Evolutionary conservation across 2,329 filamentous ascomycete species (phyloP).

Genomic region (Chrysoporthe deuterocubensis): DNA sequence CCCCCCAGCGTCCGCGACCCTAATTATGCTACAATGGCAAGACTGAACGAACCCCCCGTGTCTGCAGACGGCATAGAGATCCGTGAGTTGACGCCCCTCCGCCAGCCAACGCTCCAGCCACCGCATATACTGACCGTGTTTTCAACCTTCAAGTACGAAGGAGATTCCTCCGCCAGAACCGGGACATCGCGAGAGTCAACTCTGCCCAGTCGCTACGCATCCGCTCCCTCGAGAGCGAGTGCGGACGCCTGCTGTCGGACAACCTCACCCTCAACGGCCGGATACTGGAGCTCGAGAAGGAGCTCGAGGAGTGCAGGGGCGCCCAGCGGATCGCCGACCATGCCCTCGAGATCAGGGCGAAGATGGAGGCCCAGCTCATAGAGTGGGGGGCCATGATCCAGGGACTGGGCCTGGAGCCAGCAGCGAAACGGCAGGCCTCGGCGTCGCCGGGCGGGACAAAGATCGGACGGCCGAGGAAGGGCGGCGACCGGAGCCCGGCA

Average conservation of each 20-base stretch:
- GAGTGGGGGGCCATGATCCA: constrained; percentile 72
- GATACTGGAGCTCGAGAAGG: constrained; percentile 70
- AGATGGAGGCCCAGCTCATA: constrained; percentile 72
- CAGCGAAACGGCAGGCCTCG: constrained; percentile 48
- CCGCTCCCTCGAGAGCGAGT: constrained; percentile 75
- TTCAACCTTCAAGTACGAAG: constrained; percentile 65
- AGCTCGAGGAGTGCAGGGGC: constrained; percentile 66
- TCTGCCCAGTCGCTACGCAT: constrained; percentile 78
- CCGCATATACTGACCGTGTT: constrained; percentile 28
- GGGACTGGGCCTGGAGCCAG: constrained; percentile 65
- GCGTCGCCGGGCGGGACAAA: constrained; percentile 45
- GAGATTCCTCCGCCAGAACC: constrained; percentile 80
- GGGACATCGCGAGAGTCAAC: constrained; percentile 80
- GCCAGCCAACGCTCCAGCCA: constrained; percentile 19
- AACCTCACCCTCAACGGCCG: constrained; percentile 75
- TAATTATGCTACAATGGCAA: constrained; percentile 66
- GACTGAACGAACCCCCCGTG: constrained; percentile 75
- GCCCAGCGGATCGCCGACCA: constrained; percentile 65
- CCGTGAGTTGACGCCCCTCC: constrained; percentile 54
- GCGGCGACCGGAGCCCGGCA: constrained; percentile 53
- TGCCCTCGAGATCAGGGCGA: constrained; percentile 69
- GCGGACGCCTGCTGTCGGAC: constrained; percentile 74
- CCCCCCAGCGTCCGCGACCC: constrained; percentile 19
- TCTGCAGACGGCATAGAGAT: constrained; percentile 73
- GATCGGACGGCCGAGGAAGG: constrained; percentile 46